Evolutionary conservation across 2,329 filamentous ascomycete genomes (phyloP), one percentile per base, ranked within the genome.

Genomic region (Neoascochyta sp.): DNA sequence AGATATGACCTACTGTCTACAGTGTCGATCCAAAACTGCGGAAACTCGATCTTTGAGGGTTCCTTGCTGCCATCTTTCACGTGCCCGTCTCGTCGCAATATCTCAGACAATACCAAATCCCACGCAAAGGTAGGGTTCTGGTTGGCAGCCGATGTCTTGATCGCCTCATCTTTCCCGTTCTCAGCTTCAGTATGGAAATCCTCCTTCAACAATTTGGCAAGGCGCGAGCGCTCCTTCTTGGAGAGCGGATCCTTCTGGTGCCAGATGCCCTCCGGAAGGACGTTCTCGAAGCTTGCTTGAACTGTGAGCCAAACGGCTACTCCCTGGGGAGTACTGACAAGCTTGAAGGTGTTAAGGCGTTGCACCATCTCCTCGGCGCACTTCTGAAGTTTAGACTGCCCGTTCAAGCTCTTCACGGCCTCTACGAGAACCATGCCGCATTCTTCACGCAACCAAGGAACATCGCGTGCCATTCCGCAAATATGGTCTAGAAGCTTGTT

Each of bases 401-500:
- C 54, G 7, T 61, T 53, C 17, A 75, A 49, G 12, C 81, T 78
- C 17, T 74, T 72, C 20, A 92, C 62, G 9, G 82, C 80, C 53
- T 87, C 79, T 24, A 84, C 81, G 15, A 95, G 70, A 26, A 92
- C 78, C 73, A 81, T 86, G 17, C 85, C 87, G 51, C 87, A 95
- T 58, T 94, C 86, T 51, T 90, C 81, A 39, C 86, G 78, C 45
- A 96, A 72, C 90, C 89, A 95, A 17, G 85, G 78, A 63, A 94
- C 93, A 64, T 85, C 85, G 49, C 78, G 76, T 22, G 83, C 80
- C 38, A 95, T 73, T 40, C 80, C 76, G 49, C 88, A 74, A 17
- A 95, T 67, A 30, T 85, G 67, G 31, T 83, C 75, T 26, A 95
- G 67, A n/a, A 94, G 70, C 32, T 73, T 69, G 24, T 71, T 69